Base-by-base conservation (phyloP, 805 yeast genomes). In the Cyberlindnera misumaiensis region DNA sequence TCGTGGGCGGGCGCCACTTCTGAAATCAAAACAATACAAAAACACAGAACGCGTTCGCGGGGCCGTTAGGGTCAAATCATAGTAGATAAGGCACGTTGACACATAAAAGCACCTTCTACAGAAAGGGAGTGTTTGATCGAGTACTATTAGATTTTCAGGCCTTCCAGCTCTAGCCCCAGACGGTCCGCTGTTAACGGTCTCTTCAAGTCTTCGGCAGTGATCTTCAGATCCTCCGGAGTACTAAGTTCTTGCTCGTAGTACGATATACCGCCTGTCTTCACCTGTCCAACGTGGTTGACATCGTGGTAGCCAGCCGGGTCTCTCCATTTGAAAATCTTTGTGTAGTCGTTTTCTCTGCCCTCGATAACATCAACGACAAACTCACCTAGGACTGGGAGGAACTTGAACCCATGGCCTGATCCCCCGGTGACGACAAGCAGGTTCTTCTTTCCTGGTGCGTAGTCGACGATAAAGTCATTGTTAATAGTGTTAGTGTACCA, bases 401-500 rank as follows among this genome's bases (percentile, higher is more conserved):
- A 56, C 41, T 60, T 62, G 39, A 62, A 60, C 1, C 56, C 65
- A 43, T 61, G 64, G 3, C 65, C 65, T 4, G 61, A 58, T 3
- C 62, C 65, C 34, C 65, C 64, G 17, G 63, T 55, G n/a, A 56
- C 63, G 11, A 60, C 44, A 5, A 61, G 34, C 26, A 61, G 36
- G 16, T 50, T 51, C 22, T 48, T 48, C 25, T 47, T 47, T 8
- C 38, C 44, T 17, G 65, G 63, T 30, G 42, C 50, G 28, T 45
- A 47, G 31, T 53, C 60, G 22, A 56, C 44, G 17, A 60, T 41
- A 36, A 52, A 59, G 33, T 62, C 62, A 27, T 58, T 54, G 33
- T 59, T 52, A 14, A 58, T 58, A 3, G 64, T 49, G 39, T 62
- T 65, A 4, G 61, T 59, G 38, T 60, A 61, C 65, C 65, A 70